Evolutionary conservation across 192 early-diverging fungal genomes (phyloP), one percentile per base, ranked within the genome.

Genomic region (Gorgonomyces haynaldii): DNA sequence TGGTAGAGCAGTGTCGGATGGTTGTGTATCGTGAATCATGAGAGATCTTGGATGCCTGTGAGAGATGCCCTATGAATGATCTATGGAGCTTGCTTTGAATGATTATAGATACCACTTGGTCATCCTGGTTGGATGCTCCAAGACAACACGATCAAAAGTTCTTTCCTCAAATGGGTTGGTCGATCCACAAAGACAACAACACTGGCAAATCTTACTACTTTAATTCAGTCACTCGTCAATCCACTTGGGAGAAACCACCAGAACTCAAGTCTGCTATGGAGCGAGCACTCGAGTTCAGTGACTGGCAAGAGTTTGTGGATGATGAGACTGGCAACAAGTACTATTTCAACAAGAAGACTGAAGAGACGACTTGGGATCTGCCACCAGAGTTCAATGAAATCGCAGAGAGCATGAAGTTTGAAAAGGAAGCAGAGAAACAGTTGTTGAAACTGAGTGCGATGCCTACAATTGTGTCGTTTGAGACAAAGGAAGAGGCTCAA

Each of bases 241-340:
- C 81, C 23, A 81, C 75, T 1, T 98, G 94, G 94, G 86, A 98
- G 40, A 95, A 93, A 59, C 94, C 94, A 13, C 82, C 90, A 45
- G 89, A 84, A 53, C 65, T 93, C 3, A 86, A 87, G 58, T 84
- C 89, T 1, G 72, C 78, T 15, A 23, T 63, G n/a, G 68, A 76
- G n/a, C 21, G 17, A 25, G 24, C 23, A 13, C 15, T 49, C 23
- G 46, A 49, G n/a, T 21, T 26, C 24, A 26, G 23, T n/a, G 4
- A 2, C 28, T 49, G 61, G 69, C 82, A 77, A 52, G 84, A 84
- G 58, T 54, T 44, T 26, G 43, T 56, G 7, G 62, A 67, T 3
- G 65, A 64, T n/a, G 64, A 32, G 57, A 60, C 79, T 3, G 79
- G 83, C 5, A 76, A 81, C 37, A 69, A 72, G 50, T 97, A 97